phyloP scores from a whole-genome alignment of 2,329 filamentous ascomycete species.

The Zelopaecilomyces penicillatus region DNA sequence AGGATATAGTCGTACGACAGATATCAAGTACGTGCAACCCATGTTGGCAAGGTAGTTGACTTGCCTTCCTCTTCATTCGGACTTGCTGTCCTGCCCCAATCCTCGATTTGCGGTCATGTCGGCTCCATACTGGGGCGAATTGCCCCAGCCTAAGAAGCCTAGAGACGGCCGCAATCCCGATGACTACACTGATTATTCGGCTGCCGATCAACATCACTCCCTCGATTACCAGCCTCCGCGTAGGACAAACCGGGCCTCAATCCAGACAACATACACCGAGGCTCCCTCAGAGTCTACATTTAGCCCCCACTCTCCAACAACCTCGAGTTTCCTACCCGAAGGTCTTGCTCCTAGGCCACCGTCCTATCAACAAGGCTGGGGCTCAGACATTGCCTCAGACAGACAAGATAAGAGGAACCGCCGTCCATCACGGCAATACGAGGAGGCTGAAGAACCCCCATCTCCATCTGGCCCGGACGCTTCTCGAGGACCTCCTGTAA shows the following conservation, averaged over 20 bases:
- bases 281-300: conserved; percentile 49
- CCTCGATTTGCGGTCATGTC: conserved; percentile 29
- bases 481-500: conserved; percentile 49
- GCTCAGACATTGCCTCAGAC: conserved; percentile 31
- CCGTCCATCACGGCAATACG: conserved; percentile 17
- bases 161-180: conserved; percentile 24
- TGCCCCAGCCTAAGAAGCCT: conserved; percentile 40
- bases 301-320: conserved; percentile 48
- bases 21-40: neutral
- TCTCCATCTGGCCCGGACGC: conserved; percentile 51
- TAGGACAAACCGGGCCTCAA: conserved; percentile 43
- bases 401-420: conserved; percentile 10
- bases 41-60: neutral
- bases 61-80: neutral
- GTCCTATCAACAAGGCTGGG: conserved; percentile 42
- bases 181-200: conserved; percentile 15
- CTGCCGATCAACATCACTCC: conserved; percentile 23
- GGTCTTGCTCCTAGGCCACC: conserved; percentile 52
- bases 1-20: too few species aligned
- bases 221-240: conserved; percentile 31
- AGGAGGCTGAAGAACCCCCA: conserved; percentile 27
- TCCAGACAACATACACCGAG: conserved; percentile 48
- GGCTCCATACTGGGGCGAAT: conserved; percentile 50
- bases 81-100: neutral
- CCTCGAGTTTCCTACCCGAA: conserved; percentile 40